phyloP scores from a whole-genome alignment of 164 flowering plant species.

The Vitis riparia region DNA sequence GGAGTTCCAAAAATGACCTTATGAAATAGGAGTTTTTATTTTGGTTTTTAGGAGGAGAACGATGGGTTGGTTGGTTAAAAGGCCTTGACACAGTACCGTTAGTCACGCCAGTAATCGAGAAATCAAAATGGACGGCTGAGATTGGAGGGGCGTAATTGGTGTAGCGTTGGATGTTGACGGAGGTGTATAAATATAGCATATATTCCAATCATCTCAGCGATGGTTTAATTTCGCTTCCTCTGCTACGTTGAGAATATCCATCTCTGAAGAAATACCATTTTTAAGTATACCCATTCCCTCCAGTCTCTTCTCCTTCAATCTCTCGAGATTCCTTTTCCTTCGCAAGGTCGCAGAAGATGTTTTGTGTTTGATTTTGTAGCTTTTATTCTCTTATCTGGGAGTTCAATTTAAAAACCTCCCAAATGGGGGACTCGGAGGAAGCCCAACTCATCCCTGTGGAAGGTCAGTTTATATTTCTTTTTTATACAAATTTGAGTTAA shows the following conservation, averaged over 20 bases:
- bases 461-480: conserved; percentile 13
- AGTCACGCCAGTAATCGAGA: no score
- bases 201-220: conserved; percentile 22
- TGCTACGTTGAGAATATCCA: conserved; percentile 31
- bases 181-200: conserved; percentile 32
- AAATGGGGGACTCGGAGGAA: neutral
- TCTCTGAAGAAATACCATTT: conserved; percentile 24
- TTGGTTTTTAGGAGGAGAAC: no score
- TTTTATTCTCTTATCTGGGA: neutral
- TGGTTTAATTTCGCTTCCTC: conserved; percentile 13
- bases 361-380: neutral
- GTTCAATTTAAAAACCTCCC: no score
- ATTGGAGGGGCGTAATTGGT: neutral
- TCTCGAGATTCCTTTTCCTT: neutral
- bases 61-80: no score
- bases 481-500: neutral
- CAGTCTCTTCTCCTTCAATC: conserved; percentile 5
- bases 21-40: no score
- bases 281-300: neutral
- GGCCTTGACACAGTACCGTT: no score
- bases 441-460: conserved; percentile 13
- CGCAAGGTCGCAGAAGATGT: neutral
- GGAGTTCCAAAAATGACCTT: no score
- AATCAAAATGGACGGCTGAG: no score
- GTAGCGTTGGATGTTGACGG: neutral